Conservation (phyloP, 495 filamentous ascomycete genomes). For the Penicillium roqueforti region DNA sequence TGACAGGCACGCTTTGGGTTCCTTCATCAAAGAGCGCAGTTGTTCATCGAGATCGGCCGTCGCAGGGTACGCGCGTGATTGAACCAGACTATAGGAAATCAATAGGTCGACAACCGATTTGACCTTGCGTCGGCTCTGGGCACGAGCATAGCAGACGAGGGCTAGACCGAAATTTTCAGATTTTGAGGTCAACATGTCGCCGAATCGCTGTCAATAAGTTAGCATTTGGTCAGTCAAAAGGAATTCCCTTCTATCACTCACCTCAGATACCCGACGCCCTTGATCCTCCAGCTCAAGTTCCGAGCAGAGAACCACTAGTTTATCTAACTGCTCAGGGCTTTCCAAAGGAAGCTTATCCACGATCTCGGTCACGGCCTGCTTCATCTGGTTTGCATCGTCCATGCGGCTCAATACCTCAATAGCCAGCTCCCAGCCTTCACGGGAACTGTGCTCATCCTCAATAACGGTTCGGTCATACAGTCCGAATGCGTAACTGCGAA, state of each 20-base stretch:
- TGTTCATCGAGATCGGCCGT: slow-evolving; percentile 61
- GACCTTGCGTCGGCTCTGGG: slow-evolving; percentile 67
- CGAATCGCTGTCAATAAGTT: slow-evolving; percentile 59
- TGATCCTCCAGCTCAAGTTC: slow-evolving; percentile 65
- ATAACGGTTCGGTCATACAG: slow-evolving; percentile 45
- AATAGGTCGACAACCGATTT: slow-evolving; percentile 79
- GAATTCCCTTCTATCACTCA: slow-evolving; percentile 37
- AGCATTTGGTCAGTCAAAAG: neutral
- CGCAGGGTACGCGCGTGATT: slow-evolving; percentile 74
- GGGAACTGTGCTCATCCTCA: slow-evolving; percentile 33
- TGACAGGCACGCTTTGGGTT: slow-evolving; percentile 62
- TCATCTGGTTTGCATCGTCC: slow-evolving; percentile 58
- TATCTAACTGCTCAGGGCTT: slow-evolving; percentile 65
- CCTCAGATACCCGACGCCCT: slow-evolving; percentile 71
- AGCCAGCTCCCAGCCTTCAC: slow-evolving; percentile 82
- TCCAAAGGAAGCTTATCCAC: slow-evolving; percentile 60
- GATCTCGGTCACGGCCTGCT: slow-evolving; percentile 62
- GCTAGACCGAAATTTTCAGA: slow-evolving; percentile 74
- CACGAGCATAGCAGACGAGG: slow-evolving; percentile 80
- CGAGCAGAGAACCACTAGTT: slow-evolving; percentile 65
- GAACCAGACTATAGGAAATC: slow-evolving; percentile 77
- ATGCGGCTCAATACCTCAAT: slow-evolving; percentile 72
- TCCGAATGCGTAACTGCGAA: slow-evolving; percentile 64
- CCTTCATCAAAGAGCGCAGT: slow-evolving; percentile 59
- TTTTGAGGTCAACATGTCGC: slow-evolving; percentile 60